Percentiles rank a stretch among this genome's conserved stretches.
These are phyloP conservation scores for Lachnum nothofagi DNA, from an alignment of 2,329 filamentous ascomycete genomes.

Conservation along the genomic window DNA sequence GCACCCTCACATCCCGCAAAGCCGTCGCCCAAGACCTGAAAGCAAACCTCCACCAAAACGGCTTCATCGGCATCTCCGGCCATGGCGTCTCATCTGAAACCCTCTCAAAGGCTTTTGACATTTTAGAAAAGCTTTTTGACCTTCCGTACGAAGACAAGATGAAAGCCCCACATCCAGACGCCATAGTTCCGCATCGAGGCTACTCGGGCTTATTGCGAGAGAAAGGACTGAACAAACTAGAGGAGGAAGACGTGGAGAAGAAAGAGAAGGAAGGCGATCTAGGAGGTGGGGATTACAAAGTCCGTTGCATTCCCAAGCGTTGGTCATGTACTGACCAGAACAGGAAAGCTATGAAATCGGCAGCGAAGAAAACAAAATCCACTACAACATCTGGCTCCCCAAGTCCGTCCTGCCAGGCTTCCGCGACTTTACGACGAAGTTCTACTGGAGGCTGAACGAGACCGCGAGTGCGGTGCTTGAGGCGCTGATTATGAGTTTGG, in stretches of 20 bases:
- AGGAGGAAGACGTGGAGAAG: too few species aligned
- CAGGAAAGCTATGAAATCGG: constrained; percentile 6
- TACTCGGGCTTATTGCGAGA: not conserved
- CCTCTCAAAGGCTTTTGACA: not conserved
- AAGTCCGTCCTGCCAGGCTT: not conserved
- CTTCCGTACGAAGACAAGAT: not conserved
- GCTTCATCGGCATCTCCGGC: not conserved
- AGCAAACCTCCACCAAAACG: not conserved
- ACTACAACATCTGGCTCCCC: constrained; percentile 4
- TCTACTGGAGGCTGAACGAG: not conserved
- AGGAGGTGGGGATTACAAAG: not conserved
- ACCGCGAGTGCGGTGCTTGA: constrained; percentile 1
- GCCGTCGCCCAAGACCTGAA: not conserved
- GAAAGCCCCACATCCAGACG: constrained; percentile 1
- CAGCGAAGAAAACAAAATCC: not conserved
- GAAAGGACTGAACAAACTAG: too few species aligned
- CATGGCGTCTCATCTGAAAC: not conserved
- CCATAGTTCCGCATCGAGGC: not conserved
- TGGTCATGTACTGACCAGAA: not conserved
- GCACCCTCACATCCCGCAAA: not conserved
- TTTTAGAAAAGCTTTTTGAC: not conserved
- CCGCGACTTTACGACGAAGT: not conserved
- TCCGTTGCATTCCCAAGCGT: not conserved
- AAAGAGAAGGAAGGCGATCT: not conserved
- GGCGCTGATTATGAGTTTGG: constrained; percentile 1